A percentile compares a stretch with the other conserved stretches of the same genome.
Conservation (phyloP, 148 eudicot genomes). For the Chenopodium suecicum region DNA sequence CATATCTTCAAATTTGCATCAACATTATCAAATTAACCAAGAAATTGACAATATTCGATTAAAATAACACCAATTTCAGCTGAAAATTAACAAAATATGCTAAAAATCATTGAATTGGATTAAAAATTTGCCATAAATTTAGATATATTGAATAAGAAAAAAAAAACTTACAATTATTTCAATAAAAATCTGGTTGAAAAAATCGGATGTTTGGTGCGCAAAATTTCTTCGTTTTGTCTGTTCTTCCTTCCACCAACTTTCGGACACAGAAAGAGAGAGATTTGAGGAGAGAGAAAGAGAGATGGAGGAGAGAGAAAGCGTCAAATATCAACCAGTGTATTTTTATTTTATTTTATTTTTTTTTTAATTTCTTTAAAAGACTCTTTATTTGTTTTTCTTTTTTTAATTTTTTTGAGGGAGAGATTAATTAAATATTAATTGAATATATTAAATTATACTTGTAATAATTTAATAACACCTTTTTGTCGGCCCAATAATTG, state of each 20-base stretch:
- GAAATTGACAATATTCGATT: background rate
- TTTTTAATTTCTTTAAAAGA: background rate
- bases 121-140: background rate
- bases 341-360: background rate
- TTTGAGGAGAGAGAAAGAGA: background rate
- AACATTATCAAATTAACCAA: constrained; percentile 4
- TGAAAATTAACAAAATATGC: background rate
- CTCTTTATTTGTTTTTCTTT: background rate
- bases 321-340: constrained; percentile 17
- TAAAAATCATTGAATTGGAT: too few relatives aligned
- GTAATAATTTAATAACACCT: background rate
- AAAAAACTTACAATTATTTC: constrained; percentile 10
- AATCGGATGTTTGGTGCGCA: background rate
- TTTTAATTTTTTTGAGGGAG: background rate
- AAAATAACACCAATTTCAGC: constrained; percentile 18
- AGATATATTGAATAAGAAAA: too few relatives aligned
- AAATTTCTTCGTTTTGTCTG: constrained; percentile 11
- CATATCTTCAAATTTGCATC: background rate
- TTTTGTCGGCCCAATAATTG: constrained; percentile 11
- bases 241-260: constrained; percentile 17
- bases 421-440: background rate
- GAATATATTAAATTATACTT: too few relatives aligned
- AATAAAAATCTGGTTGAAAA: background rate
- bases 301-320: constrained; percentile 10
- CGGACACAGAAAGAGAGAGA: constrained; percentile 17